A percentile compares a stretch with the other conserved stretches of the same genome.
These are phyloP conservation scores for Tetrahymena malaccensis DNA, from an alignment of 73 alveolate species.

Conservation along the genomic window DNA sequence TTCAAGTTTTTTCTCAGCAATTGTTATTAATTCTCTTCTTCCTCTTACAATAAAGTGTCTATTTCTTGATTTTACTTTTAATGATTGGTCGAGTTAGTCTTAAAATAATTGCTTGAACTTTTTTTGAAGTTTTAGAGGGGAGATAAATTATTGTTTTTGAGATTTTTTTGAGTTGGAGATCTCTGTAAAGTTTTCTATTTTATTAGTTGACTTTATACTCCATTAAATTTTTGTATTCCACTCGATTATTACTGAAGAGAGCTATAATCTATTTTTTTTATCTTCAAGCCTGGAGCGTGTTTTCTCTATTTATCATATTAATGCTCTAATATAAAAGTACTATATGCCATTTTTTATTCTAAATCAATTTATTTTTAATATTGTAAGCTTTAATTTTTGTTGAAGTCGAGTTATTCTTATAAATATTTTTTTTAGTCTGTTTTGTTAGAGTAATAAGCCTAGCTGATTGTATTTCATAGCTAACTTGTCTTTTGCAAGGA, in stretches of 20 bases:
- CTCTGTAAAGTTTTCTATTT: neutral
- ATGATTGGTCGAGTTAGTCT: neutral
- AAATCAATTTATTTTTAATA: neutral
- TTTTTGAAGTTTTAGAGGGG: neutral
- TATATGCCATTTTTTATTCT: neutral
- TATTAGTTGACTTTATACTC: neutral
- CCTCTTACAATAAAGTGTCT: neutral
- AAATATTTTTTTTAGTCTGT: neutral
- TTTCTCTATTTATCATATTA: neutral
- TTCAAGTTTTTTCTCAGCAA: neutral
- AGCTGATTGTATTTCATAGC: neutral
- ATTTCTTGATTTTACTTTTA: neutral
- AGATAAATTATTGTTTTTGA: neutral
- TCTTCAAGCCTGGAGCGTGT: neutral
- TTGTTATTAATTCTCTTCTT: neutral
- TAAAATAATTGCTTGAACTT: neutral
- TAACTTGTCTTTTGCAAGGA: neutral
- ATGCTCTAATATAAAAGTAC: neutral
- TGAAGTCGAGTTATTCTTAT: neutral
- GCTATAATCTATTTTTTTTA: neutral
- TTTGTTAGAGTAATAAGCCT: neutral
- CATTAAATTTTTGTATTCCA: neutral
- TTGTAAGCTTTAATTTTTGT: neutral
- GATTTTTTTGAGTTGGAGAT: neutral
- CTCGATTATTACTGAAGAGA: neutral